Percentiles rank a stretch among this genome's conserved stretches.
These are phyloP conservation scores for Venturia aucupariae DNA, from an alignment of 2,329 filamentous ascomycete genomes.

Conservation along the genomic window DNA sequence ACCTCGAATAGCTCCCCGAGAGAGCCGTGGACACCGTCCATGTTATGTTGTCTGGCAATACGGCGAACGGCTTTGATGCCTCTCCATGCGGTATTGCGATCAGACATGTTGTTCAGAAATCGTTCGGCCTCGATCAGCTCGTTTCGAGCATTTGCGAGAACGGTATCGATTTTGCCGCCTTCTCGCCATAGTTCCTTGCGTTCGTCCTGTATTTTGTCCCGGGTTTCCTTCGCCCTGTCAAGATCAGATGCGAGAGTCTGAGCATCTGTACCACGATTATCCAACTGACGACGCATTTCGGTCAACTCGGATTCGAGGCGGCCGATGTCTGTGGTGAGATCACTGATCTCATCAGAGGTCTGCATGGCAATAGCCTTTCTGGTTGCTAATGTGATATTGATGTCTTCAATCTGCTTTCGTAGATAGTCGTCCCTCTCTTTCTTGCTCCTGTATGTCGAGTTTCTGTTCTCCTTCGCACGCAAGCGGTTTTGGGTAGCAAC, in stretches of 20 bases:
- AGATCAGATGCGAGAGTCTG: constrained; percentile 64
- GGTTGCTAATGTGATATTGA: constrained; percentile 64
- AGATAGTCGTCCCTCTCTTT: constrained; percentile 79
- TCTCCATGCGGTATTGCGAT: constrained; percentile 66
- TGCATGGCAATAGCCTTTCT: constrained; percentile 80
- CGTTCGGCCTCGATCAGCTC: constrained; percentile 72
- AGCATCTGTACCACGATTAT: constrained; percentile 68
- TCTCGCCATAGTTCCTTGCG: constrained; percentile 81
- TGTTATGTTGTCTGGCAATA: constrained; percentile 67
- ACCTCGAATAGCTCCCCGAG: constrained; percentile 89
- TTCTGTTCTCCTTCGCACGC: constrained; percentile 85
- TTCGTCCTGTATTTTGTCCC: constrained; percentile 75
- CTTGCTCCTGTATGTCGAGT: constrained; percentile 80
- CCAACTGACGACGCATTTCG: constrained; percentile 60
- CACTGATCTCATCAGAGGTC: constrained; percentile 70
- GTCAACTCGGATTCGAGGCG: constrained; percentile 65
- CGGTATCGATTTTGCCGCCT: constrained; percentile 74
- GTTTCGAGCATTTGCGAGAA: constrained; percentile 64
- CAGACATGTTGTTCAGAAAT: constrained; percentile 75
- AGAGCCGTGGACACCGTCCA: constrained; percentile 84
- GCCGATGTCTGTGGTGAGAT: constrained; percentile 61
- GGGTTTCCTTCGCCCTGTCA: constrained; percentile 64
- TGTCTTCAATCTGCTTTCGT: constrained; percentile 68
- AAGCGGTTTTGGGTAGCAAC: constrained; percentile 69
- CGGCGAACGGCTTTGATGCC: constrained; percentile 81